A percentile compares a stretch with the other conserved stretches of the same genome.
Conservation (phyloP, 208 protist species). For the Leishmania aethiopica region DNA sequence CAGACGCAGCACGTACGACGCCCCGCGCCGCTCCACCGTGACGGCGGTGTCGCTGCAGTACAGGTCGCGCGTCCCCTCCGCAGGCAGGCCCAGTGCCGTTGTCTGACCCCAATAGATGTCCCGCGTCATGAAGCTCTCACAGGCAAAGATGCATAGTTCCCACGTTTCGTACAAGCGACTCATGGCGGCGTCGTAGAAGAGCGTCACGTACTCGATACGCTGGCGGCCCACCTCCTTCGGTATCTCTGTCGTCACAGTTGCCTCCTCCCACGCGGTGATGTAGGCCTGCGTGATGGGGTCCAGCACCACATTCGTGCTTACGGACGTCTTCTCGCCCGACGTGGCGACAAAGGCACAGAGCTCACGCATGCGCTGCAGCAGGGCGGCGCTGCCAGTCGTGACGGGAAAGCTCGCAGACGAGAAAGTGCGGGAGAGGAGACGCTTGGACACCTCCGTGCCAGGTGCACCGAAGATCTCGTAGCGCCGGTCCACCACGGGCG, state of each 20-base stretch:
- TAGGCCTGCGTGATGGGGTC: constrained; percentile 87
- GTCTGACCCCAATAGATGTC: constrained; percentile 87
- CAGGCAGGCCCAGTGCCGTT: constrained; percentile 68
- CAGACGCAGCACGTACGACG: constrained; percentile 75
- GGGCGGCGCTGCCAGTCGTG: constrained; percentile 29
- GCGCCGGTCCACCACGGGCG: constrained; percentile 79
- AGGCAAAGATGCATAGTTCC: constrained; percentile 87
- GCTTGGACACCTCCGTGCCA: constrained; percentile 63
- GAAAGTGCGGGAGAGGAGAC: constrained; percentile 70
- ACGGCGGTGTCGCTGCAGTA: constrained; percentile 78
- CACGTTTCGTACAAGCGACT: constrained; percentile 83
- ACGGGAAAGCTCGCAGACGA: constrained; percentile 60
- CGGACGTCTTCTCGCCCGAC: constrained; percentile 47
- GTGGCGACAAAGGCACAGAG: constrained; percentile 62
- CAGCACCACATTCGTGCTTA: constrained; percentile 69
- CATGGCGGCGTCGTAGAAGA: constrained; percentile 76
- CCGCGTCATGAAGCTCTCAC: constrained; percentile 64
- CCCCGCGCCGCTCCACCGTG: constrained; percentile 39
- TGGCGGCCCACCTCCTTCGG: constrained; percentile 45
- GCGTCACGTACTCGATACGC: constrained; percentile 80
- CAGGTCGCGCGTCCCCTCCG: constrained; percentile 62
- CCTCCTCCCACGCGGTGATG: constrained; percentile 87
- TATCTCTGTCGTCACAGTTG: constrained; percentile 57
- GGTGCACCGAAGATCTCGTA: constrained; percentile 81
- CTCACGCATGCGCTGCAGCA: constrained; percentile 72